Base-by-base conservation (phyloP, 2,329 filamentous ascomycete species). In the Aspergillus persii region DNA sequence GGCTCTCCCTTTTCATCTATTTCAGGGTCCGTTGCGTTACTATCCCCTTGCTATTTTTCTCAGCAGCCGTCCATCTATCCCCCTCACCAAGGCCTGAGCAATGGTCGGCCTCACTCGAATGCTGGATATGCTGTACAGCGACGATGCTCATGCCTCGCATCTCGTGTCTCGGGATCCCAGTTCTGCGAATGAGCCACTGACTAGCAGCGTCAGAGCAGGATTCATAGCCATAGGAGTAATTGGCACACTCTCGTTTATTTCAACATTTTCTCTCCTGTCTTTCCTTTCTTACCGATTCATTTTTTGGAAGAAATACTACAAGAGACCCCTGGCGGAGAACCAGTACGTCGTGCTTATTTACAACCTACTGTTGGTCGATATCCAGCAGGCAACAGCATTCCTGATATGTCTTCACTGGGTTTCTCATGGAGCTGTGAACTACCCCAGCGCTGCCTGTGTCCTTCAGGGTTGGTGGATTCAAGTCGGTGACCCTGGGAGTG, bases 291-390 rank as follows among this genome's bases (percentile, higher is more conserved):
- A 81, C 62, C 77, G 80, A 23, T 71, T 83, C 50, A 70, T 83
- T 31, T 77, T 76, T 61, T 83, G 80, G 80, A 71, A 77, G 39
- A 76, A 71, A 57, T 77, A 80, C 61, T 80, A 81, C 63, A 77
- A 77, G 55, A 71, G 75, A 59, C 78, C 79, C 49, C 77, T 83
- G 39, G 77, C 78, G 18, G 76, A 81, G 66, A 83, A 83, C 63
- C 81, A 83, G 70, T 82, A 80, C 54, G 75, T 83, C 47, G 70
- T 83, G 23, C 75, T 83, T 50, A 82, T 83, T 64, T 82, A 80
- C 69, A 82, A 82, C 59, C 72, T 83, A 6, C 72, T 83, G 5
- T 64, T 83, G 4, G 79, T 79, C n/a, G 80, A 83, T 67, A 66
- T 83, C 15, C 78, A 80, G 60, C 81, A 83, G 67, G 74, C 80